Percentiles rank a stretch among this genome's conserved stretches.
phyloP scores from a whole-genome alignment of 345 rosid species.

The Anastatica hierochuntica region DNA sequence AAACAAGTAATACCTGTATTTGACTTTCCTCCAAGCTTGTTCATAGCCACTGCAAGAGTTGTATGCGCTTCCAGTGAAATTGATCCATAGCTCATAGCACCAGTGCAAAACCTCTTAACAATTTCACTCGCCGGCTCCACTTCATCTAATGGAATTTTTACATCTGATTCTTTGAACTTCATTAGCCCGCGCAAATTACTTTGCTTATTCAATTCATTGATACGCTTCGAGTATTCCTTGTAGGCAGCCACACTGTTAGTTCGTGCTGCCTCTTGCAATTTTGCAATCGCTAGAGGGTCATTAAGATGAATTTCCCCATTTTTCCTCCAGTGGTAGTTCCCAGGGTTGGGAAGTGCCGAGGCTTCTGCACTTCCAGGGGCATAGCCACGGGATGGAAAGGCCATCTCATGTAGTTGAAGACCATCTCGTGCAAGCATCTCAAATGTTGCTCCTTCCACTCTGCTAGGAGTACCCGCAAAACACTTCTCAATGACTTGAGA shows the following conservation, averaged over 20 bases:
- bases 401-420: slow-evolving; percentile 75
- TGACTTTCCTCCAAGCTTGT: slow-evolving; percentile 88
- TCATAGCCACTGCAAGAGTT: slow-evolving; percentile 90
- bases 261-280: slow-evolving; percentile 94
- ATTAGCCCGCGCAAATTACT: slow-evolving; percentile 93
- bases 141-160: slow-evolving; percentile 63
- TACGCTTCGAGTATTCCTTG: slow-evolving; percentile 81
- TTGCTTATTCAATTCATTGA: slow-evolving; percentile 77
- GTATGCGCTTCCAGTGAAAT: slow-evolving; percentile 93
- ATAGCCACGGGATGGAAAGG: slow-evolving; percentile 57
- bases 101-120: slow-evolving; percentile 95
- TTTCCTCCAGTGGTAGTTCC: slow-evolving; percentile 98
- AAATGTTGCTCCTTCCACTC: slow-evolving; percentile 98
- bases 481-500: slow-evolving; percentile 95
- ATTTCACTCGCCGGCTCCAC: slow-evolving; percentile 97
- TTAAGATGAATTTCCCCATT: slow-evolving; percentile 94
- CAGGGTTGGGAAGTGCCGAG: slow-evolving; percentile 83
- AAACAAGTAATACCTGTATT: slow-evolving; percentile 60
- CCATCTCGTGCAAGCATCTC: slow-evolving; percentile 94
- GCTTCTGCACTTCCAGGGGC: slow-evolving; percentile 99
- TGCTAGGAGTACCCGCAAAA: slow-evolving; percentile 97
- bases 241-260: slow-evolving; percentile 87
- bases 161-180: slow-evolving; percentile 65
- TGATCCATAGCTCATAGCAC: slow-evolving; percentile 99
- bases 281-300: slow-evolving; percentile 94